A percentile compares a stretch with the other conserved stretches of the same genome.
Conservation (phyloP, 2,329 filamentous ascomycete species). For the Bipolaris bicolor region DNA sequence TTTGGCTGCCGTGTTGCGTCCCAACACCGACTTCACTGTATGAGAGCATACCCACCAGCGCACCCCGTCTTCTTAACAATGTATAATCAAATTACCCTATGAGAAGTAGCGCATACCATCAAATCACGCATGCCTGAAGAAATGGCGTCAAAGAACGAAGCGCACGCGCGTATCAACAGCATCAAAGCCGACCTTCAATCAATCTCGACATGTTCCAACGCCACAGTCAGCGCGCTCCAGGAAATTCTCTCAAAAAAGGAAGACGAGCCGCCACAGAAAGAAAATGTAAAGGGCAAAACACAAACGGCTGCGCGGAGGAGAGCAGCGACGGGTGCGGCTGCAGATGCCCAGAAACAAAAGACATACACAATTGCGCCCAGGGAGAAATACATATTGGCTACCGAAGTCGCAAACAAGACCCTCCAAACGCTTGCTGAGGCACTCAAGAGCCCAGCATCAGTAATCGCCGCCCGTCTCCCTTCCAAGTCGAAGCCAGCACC, state of each 20-base stretch:
- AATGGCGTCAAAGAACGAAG: conserved; percentile 40
- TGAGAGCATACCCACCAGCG: conserved; percentile 17
- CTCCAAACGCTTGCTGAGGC: conserved; percentile 73
- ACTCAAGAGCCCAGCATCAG: conserved; percentile 56
- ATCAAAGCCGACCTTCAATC: conserved; percentile 57
- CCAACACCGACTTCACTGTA: conserved; percentile 13
- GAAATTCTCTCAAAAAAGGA: conserved; percentile 50
- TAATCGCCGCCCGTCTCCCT: conserved; percentile 17
- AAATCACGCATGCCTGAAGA: background rate
- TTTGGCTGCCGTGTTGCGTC: conserved; percentile 23
- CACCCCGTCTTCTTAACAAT: conserved; percentile 30
- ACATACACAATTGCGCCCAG: conserved; percentile 55
- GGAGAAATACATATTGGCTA: conserved; percentile 72
- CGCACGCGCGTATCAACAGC: conserved; percentile 56
- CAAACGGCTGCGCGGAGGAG: conserved; percentile 30
- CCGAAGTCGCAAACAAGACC: conserved; percentile 73
- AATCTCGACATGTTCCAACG: conserved; percentile 56
- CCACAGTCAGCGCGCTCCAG: conserved; percentile 55
- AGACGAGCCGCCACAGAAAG: conserved; percentile 43
- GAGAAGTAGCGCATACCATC: conserved; percentile 13
- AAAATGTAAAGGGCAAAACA: conserved; percentile 42
- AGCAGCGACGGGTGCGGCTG: conserved; percentile 38
- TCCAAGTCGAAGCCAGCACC: conserved; percentile 30
- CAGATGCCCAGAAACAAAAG: conserved; percentile 48
- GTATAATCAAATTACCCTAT: conserved; percentile 37